Evolutionary conservation across 345 rosid genomes (phyloP), one percentile per base, ranked within the genome.

Genomic region (Lepidium didymum): DNA sequence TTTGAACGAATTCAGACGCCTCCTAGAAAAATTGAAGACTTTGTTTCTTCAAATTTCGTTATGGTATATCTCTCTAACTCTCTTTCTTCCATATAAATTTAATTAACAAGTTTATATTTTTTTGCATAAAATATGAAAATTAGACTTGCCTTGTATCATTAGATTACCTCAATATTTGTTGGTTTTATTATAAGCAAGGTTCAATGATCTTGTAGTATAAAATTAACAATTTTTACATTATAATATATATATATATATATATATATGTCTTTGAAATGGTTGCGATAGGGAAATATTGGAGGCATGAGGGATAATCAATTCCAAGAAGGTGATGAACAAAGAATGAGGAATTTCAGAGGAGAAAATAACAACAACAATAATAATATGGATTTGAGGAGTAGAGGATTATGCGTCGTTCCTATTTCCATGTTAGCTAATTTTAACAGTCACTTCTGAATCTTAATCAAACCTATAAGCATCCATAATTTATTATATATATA

Each of bases 391-490:
- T 69, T 92, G 69, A 82, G 82, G 80, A 81, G 87, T 62, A 85
- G 84, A 75, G 98, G 98, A 11, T 62, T 87, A 62, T 84, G 98
- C 70, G 74, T 87, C 78, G 86, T 87, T 71, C 96, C 87, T 75
- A 49, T 85, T 41, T 86, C 98, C 77, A 75, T 84, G 89, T 81
- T 92, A 69, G 76, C 86, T 75, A 79, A 87, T 44, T 80, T 79
- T 59, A 77, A 80, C 44, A 82, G 83, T 78, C 85, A 68, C 71
- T 81, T 63, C 54, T 53, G 31, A 66, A 47, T 72, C 7, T 55
- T 71, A 25, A 49, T 21, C 35, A 16, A 18, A 35, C 14, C 41
- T 37, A 14, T 51, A 29, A 41, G 18, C 41, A 33, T 16, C 42
- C 25, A 41, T 11, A 40, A 16, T 41, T 19, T 40, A 27, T 27